Conservation (phyloP, 768 basidiomycete species). For the Lactarius akahatsu region DNA sequence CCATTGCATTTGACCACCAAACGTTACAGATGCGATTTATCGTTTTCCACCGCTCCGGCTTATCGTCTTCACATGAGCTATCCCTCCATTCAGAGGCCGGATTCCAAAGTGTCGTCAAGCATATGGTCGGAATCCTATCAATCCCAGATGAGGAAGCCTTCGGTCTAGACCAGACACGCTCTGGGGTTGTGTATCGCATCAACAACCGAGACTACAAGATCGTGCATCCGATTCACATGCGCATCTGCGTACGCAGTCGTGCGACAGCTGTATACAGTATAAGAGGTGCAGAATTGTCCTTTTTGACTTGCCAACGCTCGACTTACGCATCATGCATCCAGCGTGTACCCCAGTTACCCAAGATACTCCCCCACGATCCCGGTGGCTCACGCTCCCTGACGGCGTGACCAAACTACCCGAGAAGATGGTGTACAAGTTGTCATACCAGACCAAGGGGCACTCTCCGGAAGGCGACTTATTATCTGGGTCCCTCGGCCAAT, state of each 20-base stretch:
- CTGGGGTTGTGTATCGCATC: background rate
- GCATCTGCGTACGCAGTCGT: background rate
- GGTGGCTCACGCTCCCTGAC: background rate
- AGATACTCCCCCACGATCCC: background rate
- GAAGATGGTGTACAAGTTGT: no score
- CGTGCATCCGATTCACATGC: background rate
- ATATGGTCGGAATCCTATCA: constrained; percentile 2
- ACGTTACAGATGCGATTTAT: background rate
- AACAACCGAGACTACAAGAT: background rate
- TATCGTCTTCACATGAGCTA: background rate
- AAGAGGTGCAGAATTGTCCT: background rate
- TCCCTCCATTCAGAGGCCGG: background rate
- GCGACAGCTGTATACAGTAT: background rate
- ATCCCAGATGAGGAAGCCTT: background rate
- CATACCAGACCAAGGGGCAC: no score
- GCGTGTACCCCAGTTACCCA: background rate
- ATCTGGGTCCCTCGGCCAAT: no score
- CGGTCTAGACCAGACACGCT: background rate
- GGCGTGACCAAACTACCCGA: no score
- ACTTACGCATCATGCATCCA: background rate
- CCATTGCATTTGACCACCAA: background rate
- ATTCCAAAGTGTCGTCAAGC: background rate
- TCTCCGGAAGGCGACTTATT: no score
- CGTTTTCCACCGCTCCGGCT: background rate
- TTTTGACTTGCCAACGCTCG: background rate